Evolutionary conservation across 257 asterid genomes (phyloP), one percentile per base, ranked within the genome.

Genomic region (Solanum chiquidenum): DNA sequence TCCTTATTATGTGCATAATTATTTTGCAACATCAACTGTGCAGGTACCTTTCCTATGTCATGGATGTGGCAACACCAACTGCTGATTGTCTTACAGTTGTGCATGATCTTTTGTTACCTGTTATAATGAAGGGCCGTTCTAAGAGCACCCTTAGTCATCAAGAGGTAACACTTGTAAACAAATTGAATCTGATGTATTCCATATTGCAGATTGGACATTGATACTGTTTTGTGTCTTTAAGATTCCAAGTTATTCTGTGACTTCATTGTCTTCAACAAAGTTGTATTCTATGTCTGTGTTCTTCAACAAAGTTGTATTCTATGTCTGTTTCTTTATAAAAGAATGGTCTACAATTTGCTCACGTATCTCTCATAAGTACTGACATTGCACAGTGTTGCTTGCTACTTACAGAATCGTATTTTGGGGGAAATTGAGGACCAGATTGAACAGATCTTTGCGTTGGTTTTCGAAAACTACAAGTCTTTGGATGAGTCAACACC

Each of bases 11-110:
- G 60, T 27, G 31, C 31, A 1, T 5, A n/a, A 29, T 37, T 12
- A 23, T 82, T 82, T 83, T 89, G 86, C 84, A 55, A 35, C 55
- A 75, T 86, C 87, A 44, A 79, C 34, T 79, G 27, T 80, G 76
- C 90, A 92, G 94, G 87, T 92, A 92, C 89, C 94, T 92, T 34
- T 86, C 93, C n/a, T 92, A 92, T 89, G 92, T 92, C 34, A 92
- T 92, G 94, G 94, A 92, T 89, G 94, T 91, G 52, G 94, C 94
- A 37, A 92, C 94, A 9, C 94, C 94, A 75, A 92, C 94, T 8
- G 92, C 94, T 83, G 91, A 92, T 75, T 92, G 94, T 87, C 90
- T 91, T 13, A 87, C 86, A 4, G 84, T 92, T 86, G 92, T 92
- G 25, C 87, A 90, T 38, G 92, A 91, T 69, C 86, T 91, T 21